A percentile compares a stretch with the other conserved stretches of the same genome.
Evolutionary conservation across 148 eudicot species (phyloP).

Genomic region (Vaccinium darrowii): DNA sequence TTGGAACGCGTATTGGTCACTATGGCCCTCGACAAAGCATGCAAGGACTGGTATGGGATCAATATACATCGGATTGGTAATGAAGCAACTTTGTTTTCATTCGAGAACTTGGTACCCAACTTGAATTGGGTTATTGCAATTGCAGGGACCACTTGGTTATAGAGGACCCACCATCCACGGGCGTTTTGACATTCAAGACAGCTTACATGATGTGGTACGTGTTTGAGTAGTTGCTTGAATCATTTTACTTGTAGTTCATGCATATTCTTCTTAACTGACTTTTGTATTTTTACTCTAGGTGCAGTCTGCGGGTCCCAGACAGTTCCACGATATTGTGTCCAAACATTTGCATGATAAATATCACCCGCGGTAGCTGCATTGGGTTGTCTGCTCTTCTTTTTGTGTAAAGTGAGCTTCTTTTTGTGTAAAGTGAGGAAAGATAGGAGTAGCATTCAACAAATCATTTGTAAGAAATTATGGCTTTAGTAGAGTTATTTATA

Average conservation of each 20-base stretch:
- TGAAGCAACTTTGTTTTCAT: not conserved
- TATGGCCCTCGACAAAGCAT: conserved; percentile 22
- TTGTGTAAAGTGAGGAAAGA: not conserved
- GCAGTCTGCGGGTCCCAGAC: conserved; percentile 16
- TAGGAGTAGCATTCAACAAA: not conserved
- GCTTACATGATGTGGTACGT: conserved; percentile 14
- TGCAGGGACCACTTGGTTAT: conserved; percentile 24
- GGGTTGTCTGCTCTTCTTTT: not conserved
- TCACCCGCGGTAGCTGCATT: conserved; percentile 2
- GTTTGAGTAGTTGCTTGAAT: not conserved
- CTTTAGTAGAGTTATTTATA: not conserved
- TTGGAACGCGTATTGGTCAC: conserved; percentile 12
- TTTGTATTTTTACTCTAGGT: conserved; percentile 9
- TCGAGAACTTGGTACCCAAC: not conserved
- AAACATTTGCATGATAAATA: conserved; percentile 9
- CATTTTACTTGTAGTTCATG: not conserved
- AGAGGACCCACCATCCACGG: conserved; percentile 13
- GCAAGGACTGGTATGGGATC: conserved; percentile 21
- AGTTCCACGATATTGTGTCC: conserved; percentile 10
- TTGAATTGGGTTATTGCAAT: conserved; percentile 8
- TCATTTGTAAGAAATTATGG: not conserved
- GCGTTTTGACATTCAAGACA: conserved; percentile 19
- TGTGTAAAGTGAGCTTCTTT: not conserved
- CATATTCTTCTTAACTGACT: not conserved
- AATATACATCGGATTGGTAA: not conserved